A percentile compares a stretch with the other conserved stretches of the same genome.
phyloP scores from a whole-genome alignment of 1,284 basidiomycete genomes.

The Melampsora occidentalis region DNA sequence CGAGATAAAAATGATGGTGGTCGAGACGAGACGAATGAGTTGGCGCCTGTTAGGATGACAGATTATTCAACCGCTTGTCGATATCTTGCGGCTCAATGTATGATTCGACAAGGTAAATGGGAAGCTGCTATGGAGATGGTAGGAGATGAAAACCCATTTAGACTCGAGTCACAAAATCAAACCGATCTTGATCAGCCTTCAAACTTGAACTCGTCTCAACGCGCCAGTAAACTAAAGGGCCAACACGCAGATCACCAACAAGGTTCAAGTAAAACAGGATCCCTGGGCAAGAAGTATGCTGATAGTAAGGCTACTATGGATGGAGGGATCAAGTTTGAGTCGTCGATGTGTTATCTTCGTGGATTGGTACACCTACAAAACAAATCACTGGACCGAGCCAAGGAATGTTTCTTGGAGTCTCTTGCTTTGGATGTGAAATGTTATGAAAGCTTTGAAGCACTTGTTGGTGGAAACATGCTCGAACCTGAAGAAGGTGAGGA shows the following conservation, averaged over 20 bases:
- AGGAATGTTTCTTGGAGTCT: slow-evolving; percentile 91
- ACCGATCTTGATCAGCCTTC: slow-evolving; percentile 11
- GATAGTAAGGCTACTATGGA: slow-evolving; percentile 48
- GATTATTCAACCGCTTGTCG: slow-evolving; percentile 89
- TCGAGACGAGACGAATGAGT: neutral
- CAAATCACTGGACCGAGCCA: slow-evolving; percentile 81
- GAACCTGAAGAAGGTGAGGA: slow-evolving; percentile 76
- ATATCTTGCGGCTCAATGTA: slow-evolving; percentile 89
- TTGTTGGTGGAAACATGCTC: slow-evolving; percentile 91
- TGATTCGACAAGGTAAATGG: slow-evolving; percentile 90
- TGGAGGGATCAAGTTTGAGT: slow-evolving; percentile 67
- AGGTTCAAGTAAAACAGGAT: slow-evolving; percentile 68
- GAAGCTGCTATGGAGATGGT: slow-evolving; percentile 87
- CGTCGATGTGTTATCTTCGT: slow-evolving; percentile 89
- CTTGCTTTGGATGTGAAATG: slow-evolving; percentile 92
- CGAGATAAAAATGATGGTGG: neutral
- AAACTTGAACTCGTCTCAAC: slow-evolving; percentile 40
- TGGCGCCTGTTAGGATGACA: slow-evolving; percentile 60
- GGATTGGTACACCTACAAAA: slow-evolving; percentile 91
- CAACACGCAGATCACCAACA: slow-evolving; percentile 57
- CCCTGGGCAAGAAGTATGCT: slow-evolving; percentile 73
- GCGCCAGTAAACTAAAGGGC: neutral
- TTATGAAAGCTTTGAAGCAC: slow-evolving; percentile 88
- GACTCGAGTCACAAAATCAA: slow-evolving; percentile 48
- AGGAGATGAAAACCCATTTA: slow-evolving; percentile 83